A percentile compares a stretch with the other conserved stretches of the same genome.
Evolutionary conservation across 176 grass and related monocot species (phyloP).

Genomic region (Aechmea fasciata): DNA sequence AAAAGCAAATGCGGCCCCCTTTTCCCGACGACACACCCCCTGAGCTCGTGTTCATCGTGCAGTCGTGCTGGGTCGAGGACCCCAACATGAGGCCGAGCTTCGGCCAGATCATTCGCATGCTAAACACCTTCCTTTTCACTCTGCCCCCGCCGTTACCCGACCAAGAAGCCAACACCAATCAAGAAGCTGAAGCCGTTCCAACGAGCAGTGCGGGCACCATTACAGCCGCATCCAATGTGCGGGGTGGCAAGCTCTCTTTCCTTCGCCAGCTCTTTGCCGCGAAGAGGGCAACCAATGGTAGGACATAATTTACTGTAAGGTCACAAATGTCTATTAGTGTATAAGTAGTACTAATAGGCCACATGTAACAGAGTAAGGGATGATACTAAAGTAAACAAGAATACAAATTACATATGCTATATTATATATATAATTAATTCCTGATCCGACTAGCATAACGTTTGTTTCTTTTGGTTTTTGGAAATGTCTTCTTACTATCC

Average conservation of each 20-base stretch:
- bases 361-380: slow-evolving; percentile 9
- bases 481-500: no score
- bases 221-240: slow-evolving; percentile 55
- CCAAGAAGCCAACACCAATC: background rate
- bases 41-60: slow-evolving; percentile 72
- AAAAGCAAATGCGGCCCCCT: slow-evolving; percentile 83
- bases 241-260: slow-evolving; percentile 74
- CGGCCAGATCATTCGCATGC: slow-evolving; percentile 88
- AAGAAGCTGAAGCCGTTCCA: slow-evolving; percentile 27
- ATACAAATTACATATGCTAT: background rate
- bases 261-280: slow-evolving; percentile 90
- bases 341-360: background rate
- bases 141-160: slow-evolving; percentile 22
- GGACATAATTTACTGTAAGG: slow-evolving; percentile 27
- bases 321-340: background rate
- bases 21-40: slow-evolving; percentile 60
- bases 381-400: background rate
- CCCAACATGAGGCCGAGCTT: slow-evolving; percentile 73
- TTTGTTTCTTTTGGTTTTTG: background rate
- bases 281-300: slow-evolving; percentile 67
- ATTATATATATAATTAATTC: slow-evolving; percentile 4
- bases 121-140: slow-evolving; percentile 66
- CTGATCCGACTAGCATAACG: slow-evolving; percentile 1
- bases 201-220: slow-evolving; percentile 43
- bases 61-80: slow-evolving; percentile 97